A percentile compares a stretch with the other conserved stretches of the same genome.
Evolutionary conservation across 352 stramenopile genomes (phyloP).

Genomic region (Phytophthora idaei): DNA sequence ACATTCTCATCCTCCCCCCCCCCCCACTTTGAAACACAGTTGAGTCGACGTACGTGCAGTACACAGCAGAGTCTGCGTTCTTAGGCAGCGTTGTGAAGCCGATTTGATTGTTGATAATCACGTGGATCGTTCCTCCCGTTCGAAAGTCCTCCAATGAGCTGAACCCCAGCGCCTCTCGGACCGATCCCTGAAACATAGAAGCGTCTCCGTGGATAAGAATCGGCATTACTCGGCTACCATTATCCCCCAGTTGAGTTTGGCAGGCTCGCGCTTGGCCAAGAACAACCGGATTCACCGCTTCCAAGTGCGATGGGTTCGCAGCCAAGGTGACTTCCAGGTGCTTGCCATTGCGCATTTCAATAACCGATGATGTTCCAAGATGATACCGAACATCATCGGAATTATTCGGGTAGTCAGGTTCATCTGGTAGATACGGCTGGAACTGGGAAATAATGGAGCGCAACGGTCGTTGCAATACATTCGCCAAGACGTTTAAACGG

Average conservation of each 20-base stretch:
- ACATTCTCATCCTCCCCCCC: background rate
- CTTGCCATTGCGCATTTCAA: conserved; percentile 72
- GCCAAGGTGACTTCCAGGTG: conserved; percentile 88
- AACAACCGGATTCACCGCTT: conserved; percentile 98
- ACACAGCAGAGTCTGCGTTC: conserved; percentile 96
- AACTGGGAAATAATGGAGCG: conserved; percentile 93
- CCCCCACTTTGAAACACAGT: background rate
- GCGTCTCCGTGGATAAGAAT: conserved; percentile 99
- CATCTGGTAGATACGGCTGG: conserved; percentile 84
- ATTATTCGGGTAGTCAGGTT: conserved; percentile 87
- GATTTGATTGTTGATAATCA: conserved; percentile 99
- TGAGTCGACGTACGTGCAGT: conserved; percentile 83
- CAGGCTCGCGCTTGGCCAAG: conserved; percentile 95
- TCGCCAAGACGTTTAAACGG: conserved; percentile 98
- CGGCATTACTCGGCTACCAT: conserved; percentile 92
- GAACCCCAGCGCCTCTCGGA: conserved; percentile 85
- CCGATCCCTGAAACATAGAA: conserved; percentile 88
- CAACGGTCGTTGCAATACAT: conserved; percentile 98
- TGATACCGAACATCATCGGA: conserved; percentile 91
- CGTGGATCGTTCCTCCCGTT: conserved; percentile 98
- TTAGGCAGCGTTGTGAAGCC: conserved; percentile 99
- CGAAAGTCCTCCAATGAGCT: conserved; percentile 93
- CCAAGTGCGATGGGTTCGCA: conserved; percentile 99
- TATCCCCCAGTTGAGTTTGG: conserved; percentile 86
- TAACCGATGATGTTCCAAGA: conserved; percentile 77